Base-by-base conservation (phyloP, 176 grass and related monocot genomes). In the Puya raimondii region DNA sequence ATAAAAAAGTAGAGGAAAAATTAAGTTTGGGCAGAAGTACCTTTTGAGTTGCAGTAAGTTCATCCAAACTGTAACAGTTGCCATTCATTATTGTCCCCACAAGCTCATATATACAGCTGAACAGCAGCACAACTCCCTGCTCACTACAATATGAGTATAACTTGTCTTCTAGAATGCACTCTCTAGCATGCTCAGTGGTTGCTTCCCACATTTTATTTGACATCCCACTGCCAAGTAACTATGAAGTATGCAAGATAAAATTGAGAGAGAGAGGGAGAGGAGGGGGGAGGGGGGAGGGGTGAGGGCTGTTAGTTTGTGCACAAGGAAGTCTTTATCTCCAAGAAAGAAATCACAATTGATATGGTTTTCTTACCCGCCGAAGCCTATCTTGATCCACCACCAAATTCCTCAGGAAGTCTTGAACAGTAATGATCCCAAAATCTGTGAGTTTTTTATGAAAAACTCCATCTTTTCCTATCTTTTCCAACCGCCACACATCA, bases 161-260 rank as follows among this genome's bases (percentile, higher is more conserved):
- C 80, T 83, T 92, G 67, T 85, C 82, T 70, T 78, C 73, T 51
- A 80, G 77, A 58, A 81, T 53, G 70, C 85, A 92, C 74, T 92
- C 83, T 56, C 77, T 78, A 65, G 89, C 89, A 69, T 92, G 89
- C 56, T 85, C 85, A 57, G 85, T 77, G 23, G 85, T 88, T 10
- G 89, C 79, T 1, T 88, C 85, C 89, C 89, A 92, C 89, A 92
- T 92, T 73, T 88, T 92, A 77, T 92, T 92, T 27, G 89, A 92
- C 89, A 92, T 92, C 1, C 89, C 89, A 63, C 66, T 83, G 10
- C 89, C 89, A 15, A 92, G 89, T 68, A 88, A 78, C 89, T 92
- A 69, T 17, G 49, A 47, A 68, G 5, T 16, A 64, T 22, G 8
- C n/a, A 9, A n/a, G 21, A 13, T 27, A 49, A 50, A 47, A 72